phyloP scores from a whole-genome alignment of 164 flowering plant species.

The Nelumbo lutea region DNA sequence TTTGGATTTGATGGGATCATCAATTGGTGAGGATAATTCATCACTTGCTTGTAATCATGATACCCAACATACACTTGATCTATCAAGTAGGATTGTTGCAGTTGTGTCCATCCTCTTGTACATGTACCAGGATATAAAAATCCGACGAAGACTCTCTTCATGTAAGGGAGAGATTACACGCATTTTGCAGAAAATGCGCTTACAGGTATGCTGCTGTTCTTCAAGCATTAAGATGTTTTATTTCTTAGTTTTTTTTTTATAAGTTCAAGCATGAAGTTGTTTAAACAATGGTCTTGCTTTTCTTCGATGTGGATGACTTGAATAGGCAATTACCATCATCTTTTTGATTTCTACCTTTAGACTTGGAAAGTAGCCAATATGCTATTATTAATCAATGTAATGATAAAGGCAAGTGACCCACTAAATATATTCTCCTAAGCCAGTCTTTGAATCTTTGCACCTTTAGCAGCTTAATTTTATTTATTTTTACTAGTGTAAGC shows the following conservation, averaged over 20 bases:
- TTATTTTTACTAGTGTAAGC: too few relatives aligned
- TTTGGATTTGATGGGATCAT: constrained; percentile 42
- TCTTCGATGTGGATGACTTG: neutral
- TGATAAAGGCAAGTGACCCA: too few relatives aligned
- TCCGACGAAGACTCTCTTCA: constrained; percentile 30
- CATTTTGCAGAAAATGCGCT: constrained; percentile 31
- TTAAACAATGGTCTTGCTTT: neutral
- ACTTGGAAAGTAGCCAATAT: too few relatives aligned
- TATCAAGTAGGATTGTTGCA: constrained; percentile 30
- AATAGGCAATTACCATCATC: neutral
- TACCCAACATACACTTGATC: constrained; percentile 12
- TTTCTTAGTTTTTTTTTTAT: neutral
- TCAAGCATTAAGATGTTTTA: neutral
- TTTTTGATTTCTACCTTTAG: neutral
- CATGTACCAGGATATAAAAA: constrained; percentile 45
- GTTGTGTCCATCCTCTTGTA: constrained; percentile 32
- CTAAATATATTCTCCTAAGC: too few relatives aligned
- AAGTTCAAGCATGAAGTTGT: neutral
- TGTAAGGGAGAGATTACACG: constrained; percentile 38
- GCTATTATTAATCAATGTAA: too few relatives aligned
- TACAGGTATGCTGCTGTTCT: constrained; percentile 42
- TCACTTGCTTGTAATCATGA: constrained; percentile 9
- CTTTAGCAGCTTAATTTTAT: too few relatives aligned
- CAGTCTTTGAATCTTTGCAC: too few relatives aligned
- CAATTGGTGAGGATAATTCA: constrained; percentile 23